These are phyloP conservation scores for Kazachstania psychrophila DNA, from an alignment of 805 yeast genomes.

Conservation along the genomic window DNA sequence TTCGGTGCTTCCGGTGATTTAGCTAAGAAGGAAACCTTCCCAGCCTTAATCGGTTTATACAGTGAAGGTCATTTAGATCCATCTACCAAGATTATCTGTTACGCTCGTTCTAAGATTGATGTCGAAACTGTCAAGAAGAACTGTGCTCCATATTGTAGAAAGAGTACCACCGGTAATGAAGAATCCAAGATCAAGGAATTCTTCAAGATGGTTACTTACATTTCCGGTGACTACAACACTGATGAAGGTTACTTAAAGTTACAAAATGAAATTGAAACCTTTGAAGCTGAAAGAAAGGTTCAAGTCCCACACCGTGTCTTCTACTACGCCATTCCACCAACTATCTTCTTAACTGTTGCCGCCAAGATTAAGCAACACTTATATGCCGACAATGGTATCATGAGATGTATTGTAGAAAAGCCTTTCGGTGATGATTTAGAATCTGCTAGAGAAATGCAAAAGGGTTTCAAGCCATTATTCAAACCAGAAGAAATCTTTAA, in stretches of 20 bases:
- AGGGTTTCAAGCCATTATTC: conserved; percentile 73
- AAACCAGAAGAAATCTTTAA: conserved; percentile 84
- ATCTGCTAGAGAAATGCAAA: conserved; percentile 66
- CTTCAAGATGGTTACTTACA: conserved; percentile 54
- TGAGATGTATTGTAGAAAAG: conserved; percentile 85
- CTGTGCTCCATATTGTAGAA: conserved; percentile 52
- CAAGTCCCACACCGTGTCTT: conserved; percentile 65
- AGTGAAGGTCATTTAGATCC: conserved; percentile 68
- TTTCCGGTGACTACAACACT: conserved; percentile 69
- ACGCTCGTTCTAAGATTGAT: conserved; percentile 73
- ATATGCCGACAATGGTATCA: conserved; percentile 57
- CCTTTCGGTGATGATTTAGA: conserved; percentile 92
- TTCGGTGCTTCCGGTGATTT: conserved; percentile 94
- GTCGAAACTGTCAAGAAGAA: conserved; percentile 59
- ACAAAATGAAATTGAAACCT: conserved; percentile 43
- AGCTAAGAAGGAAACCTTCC: conserved; percentile 90
- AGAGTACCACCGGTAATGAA: conserved; percentile 36
- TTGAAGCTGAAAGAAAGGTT: conserved; percentile 44
- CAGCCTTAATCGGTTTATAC: conserved; percentile 66
- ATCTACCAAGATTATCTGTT: conserved; percentile 73
- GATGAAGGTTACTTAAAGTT: conserved; percentile 60
- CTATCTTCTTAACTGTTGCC: conserved; percentile 75
- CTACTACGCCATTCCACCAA: conserved; percentile 91
- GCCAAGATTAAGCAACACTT: conserved; percentile 55
- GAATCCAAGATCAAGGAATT: conserved; percentile 48